A percentile compares a stretch with the other conserved stretches of the same genome.
phyloP scores from a whole-genome alignment of 2,329 filamentous ascomycete genomes.

The Cytospora piceicola region DNA sequence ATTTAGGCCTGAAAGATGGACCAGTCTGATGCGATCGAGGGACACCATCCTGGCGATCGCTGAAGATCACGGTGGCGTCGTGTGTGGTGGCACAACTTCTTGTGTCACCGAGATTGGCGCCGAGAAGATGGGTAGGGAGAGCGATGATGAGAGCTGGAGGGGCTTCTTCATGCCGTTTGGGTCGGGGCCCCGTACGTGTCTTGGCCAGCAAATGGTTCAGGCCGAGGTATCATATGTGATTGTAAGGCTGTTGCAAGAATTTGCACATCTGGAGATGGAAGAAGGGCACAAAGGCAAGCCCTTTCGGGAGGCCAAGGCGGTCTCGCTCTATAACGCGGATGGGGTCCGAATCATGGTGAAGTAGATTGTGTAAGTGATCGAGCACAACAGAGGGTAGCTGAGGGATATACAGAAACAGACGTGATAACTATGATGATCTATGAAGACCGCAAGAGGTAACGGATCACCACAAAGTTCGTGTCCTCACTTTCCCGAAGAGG shows the following conservation, averaged over 20 bases:
- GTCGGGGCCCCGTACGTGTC: constrained; percentile 19
- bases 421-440: background rate
- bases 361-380: background rate
- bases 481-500: background rate
- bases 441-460: background rate
- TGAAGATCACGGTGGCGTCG: background rate
- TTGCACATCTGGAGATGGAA: constrained; percentile 11
- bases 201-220: constrained; percentile 27
- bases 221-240: constrained; percentile 24
- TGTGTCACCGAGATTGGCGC: background rate
- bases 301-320: constrained; percentile 28
- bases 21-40: background rate
- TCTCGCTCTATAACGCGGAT: constrained; percentile 28
- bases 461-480: background rate
- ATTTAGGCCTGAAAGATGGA: constrained; percentile 28
- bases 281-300: background rate
- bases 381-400: background rate
- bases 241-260: constrained; percentile 27
- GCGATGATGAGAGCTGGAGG: constrained; percentile 10
- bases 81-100: no score
- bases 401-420: background rate
- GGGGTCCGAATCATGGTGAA: constrained; percentile 21
- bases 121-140: background rate
- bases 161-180: constrained; percentile 30
- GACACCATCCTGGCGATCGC: background rate